Evolutionary conservation across 345 rosid genomes (phyloP), one percentile per base, ranked within the genome.

Genomic region (Brassica rapa): DNA sequence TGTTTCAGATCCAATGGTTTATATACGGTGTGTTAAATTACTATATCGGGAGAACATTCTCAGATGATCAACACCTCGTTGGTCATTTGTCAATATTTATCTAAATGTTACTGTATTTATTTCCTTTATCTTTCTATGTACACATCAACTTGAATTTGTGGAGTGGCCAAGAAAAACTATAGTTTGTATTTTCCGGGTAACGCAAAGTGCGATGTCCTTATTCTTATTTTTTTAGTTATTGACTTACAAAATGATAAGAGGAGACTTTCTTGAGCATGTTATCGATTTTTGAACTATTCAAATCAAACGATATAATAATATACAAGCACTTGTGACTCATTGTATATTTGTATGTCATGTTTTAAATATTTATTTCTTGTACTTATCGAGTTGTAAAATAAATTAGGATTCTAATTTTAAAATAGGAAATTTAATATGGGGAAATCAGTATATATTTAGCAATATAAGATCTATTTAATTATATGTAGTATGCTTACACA

Each of bases 191-290:
- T 46, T 62, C 43, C 32, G 70, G 0, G 56, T 69, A n/a, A 59
- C n/a, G 16, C 27, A 33, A 64, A 37, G 71, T 64, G 69, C 23
- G 76, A 63, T 51, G 76, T 39, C 66, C 19, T 71, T 77, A 37
- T 64, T 64, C 72, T 37, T 27, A 27, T n/a, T 8, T 16, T 16
- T 16, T 55, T 49, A 49, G 1, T 55, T 71, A 64, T 53, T 64
- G 72, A 71, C 49, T 37, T 70, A 33, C 5, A 25, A 70, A 55
- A 66, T 41, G 81, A 71, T 78, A 72, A 71, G 81, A 66, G 15
- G 72, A 71, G 49, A 77, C 61, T 77, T 63, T 69, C 19, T 25
- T 4, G n/a, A 27, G 14, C 63, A 49, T 70, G 71, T 32, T 70
- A 49, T 25, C 12, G 35, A 72, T 25, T 57, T 14, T 35, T 35